Evolutionary conservation across 2,329 filamentous ascomycete species (phyloP), one percentile per base, ranked within the genome.

Genomic region (Colletotrichum tabaci): DNA sequence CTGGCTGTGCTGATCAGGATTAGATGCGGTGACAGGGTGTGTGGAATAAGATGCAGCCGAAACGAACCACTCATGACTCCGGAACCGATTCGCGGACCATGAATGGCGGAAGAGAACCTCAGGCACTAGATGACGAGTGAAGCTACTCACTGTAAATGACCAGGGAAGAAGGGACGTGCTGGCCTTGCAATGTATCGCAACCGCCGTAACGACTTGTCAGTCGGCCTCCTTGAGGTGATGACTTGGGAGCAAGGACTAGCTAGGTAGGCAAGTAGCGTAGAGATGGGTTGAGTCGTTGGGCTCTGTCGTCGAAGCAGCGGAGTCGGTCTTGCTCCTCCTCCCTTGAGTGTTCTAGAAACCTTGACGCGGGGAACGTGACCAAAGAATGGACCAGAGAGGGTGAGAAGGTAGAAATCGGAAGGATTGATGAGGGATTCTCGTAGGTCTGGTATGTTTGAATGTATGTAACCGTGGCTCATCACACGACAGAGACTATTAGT

Each of bases 11-110:
- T 69, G 44, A 53, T 72, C 53, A 63, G 61, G 66, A 64, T 64
- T 69, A 70, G 66, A 72, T 63, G 69, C 56, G 53, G 58, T 69
- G 53, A 69, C 55, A 63, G 58, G 52, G 26, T 55, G 52, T 30
- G 69, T 64, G 60, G 66, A 35, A 72, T 58, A 44, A 69, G 66
- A 66, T 72, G 69, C 69, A 72, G 60, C 30, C 57, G 47, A 61
- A 53, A 55, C 58, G 66, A 60, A 60, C 69, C 69, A 72, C 58
- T 65, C 66, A 72, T 64, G 60, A 60, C 66, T 53, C 53, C 61
- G 30, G 66, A 61, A 42, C 30, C 26, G 47, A 56, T 61, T 55
- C 52, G 53, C 35, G 38, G 60, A 55, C 40, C n/a, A 55, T 70
- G 66, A 70, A 64, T 65, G 69, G 60, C 69, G 46, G 35, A 58